phyloP scores from a whole-genome alignment of 768 basidiomycete species.

The Cystobasidiopsis lactophilus region DNA sequence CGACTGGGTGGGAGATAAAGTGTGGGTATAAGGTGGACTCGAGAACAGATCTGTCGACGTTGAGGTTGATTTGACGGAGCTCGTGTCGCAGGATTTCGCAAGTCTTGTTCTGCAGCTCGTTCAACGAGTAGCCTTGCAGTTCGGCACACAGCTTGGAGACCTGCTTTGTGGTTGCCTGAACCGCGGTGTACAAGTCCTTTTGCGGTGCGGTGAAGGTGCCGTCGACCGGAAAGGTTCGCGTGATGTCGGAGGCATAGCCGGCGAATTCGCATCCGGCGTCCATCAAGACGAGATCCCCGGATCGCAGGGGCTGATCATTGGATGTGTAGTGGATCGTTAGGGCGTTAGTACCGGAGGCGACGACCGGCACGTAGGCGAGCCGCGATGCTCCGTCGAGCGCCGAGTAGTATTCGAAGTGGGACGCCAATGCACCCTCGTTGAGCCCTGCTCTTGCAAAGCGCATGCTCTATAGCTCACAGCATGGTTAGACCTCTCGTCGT shows the following conservation, averaged over 20 bases:
- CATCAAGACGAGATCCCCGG: slow-evolving; percentile 34
- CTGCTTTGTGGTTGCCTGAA: slow-evolving; percentile 26
- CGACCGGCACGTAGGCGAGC: slow-evolving; percentile 84
- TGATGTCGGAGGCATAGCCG: slow-evolving; percentile 87
- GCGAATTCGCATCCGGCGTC: slow-evolving; percentile 27
- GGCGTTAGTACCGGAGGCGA: slow-evolving; percentile 77
- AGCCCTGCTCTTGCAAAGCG: slow-evolving; percentile 26
- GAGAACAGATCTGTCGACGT: slow-evolving; percentile 38
- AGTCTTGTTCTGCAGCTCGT: slow-evolving; percentile 55
- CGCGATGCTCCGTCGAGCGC: slow-evolving; percentile 41
- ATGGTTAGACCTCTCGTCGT: neutral
- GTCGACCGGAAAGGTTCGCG: slow-evolving; percentile 55
- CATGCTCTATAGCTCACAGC: slow-evolving; percentile 14
- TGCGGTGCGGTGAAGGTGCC: slow-evolving; percentile 62
- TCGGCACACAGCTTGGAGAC: slow-evolving; percentile 26
- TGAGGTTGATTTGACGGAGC: slow-evolving; percentile 55
- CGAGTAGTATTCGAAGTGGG: slow-evolving; percentile 80
- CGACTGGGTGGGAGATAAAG: slow-evolving; percentile 74
- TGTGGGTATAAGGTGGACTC: slow-evolving; percentile 69
- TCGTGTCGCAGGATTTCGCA: slow-evolving; percentile 46
- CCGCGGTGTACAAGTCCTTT: slow-evolving; percentile 49
- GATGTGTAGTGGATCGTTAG: slow-evolving; percentile 84
- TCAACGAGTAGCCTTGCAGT: slow-evolving; percentile 35
- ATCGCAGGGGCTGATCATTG: slow-evolving; percentile 54
- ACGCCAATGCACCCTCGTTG: slow-evolving; percentile 41